Conservation (phyloP, 2,329 filamentous ascomycete species). For the Talaromyces sp. region DNA sequence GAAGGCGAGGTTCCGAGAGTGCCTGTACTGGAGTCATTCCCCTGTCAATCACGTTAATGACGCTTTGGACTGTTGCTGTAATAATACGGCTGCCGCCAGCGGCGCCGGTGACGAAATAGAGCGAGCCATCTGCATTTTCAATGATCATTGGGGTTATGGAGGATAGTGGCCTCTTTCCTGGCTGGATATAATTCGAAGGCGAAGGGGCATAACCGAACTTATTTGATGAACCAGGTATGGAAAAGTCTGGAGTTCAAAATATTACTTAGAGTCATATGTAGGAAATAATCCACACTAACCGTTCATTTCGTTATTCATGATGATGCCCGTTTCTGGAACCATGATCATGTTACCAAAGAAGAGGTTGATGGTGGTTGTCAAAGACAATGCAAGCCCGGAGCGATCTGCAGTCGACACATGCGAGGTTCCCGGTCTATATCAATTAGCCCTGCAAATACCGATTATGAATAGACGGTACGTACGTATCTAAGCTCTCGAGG, state of each 20-base stretch:
- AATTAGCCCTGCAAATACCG: background rate
- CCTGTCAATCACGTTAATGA: constrained; percentile 70
- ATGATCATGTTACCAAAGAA: constrained; percentile 77
- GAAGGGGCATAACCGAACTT: constrained; percentile 81
- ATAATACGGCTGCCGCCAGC: constrained; percentile 83
- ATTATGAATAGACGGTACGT: constrained; percentile 18
- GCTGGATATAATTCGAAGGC: constrained; percentile 74
- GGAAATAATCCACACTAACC: constrained; percentile 38
- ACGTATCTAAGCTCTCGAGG: constrained; percentile 63
- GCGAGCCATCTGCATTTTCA: constrained; percentile 60
- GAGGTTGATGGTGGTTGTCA: constrained; percentile 85
- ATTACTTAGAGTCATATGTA: constrained; percentile 15
- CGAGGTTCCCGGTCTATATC: constrained; percentile 48
- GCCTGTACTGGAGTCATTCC: constrained; percentile 59
- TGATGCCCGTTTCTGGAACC: constrained; percentile 76
- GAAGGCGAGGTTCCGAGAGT: constrained; percentile 64
- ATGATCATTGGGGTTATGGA: constrained; percentile 78
- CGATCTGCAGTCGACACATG: constrained; percentile 63
- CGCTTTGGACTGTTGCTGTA: constrained; percentile 69
- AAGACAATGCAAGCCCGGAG: constrained; percentile 70
- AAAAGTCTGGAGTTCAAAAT: constrained; percentile 63
- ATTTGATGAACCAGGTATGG: constrained; percentile 72
- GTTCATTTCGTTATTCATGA: constrained; percentile 65
- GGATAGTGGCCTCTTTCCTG: constrained; percentile 76
- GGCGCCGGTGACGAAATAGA: constrained; percentile 69